phyloP scores from a whole-genome alignment of 2,329 filamentous ascomycete genomes.

The Cylindrodendrum hubeiense region DNA sequence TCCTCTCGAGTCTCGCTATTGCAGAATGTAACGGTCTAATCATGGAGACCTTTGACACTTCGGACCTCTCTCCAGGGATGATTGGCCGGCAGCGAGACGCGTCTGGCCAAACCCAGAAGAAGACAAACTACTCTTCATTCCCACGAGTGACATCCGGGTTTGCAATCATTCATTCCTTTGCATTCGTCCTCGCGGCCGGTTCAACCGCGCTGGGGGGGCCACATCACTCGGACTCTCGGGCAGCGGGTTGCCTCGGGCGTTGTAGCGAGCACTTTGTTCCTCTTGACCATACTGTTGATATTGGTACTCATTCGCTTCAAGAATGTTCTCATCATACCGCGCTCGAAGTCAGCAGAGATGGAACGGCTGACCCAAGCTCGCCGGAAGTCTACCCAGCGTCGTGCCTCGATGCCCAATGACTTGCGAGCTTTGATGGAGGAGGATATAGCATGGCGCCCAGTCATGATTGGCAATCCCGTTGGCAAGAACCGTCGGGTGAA shows the following conservation, averaged over 20 bases:
- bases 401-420: slow-evolving; percentile 56
- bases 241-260: slow-evolving; percentile 77
- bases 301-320: slow-evolving; percentile 74
- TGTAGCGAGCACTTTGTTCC: slow-evolving; percentile 74
- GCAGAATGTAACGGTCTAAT: slow-evolving; percentile 82
- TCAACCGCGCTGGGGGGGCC: slow-evolving; percentile 78
- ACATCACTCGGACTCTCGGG: slow-evolving; percentile 73
- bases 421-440: slow-evolving; percentile 58
- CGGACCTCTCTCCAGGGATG: slow-evolving; percentile 80
- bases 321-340: slow-evolving; percentile 76
- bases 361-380: slow-evolving; percentile 63
- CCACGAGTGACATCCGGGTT: slow-evolving; percentile 80
- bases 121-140: slow-evolving; percentile 81
- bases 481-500: slow-evolving; percentile 78
- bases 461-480: slow-evolving; percentile 78
- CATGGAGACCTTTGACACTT: slow-evolving; percentile 87
- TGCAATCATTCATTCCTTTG: slow-evolving; percentile 76
- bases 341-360: slow-evolving; percentile 67
- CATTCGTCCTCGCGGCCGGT: slow-evolving; percentile 76
- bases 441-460: slow-evolving; percentile 74
- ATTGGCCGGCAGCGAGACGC: slow-evolving; percentile 65
- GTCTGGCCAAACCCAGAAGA: slow-evolving; percentile 54
- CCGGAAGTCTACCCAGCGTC: slow-evolving; percentile 60
- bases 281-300: slow-evolving; percentile 73
- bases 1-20: slow-evolving; percentile 78